phyloP scores from a whole-genome alignment of 164 flowering plant species.

The Paratinospora sagittata region DNA sequence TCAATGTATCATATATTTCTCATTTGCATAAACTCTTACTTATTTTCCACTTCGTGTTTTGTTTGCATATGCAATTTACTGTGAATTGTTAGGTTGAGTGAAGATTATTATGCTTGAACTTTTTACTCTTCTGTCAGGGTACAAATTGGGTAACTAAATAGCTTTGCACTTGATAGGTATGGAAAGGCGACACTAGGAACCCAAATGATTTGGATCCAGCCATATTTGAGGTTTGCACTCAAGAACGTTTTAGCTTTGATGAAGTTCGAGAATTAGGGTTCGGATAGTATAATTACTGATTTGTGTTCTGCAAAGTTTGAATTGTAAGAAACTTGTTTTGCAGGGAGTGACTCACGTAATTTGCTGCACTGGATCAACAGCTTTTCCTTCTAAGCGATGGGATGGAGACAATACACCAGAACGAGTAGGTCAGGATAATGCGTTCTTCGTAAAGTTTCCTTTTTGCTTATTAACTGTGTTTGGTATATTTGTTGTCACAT shows the following conservation, averaged over 20 bases:
- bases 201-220: conserved; percentile 60
- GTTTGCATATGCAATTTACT: neutral
- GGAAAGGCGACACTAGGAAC: conserved; percentile 78
- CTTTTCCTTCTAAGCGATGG: conserved; percentile 94
- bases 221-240: conserved; percentile 66
- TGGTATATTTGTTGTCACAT: neutral
- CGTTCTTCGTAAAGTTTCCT: conserved; percentile 2
- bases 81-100: neutral
- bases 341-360: conserved; percentile 96
- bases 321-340: conserved; percentile 15
- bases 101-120: neutral
- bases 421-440: conserved; percentile 70
- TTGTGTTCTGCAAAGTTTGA: neutral
- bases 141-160: neutral
- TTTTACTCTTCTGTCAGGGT: neutral
- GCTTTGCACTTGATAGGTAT: conserved; percentile 39
- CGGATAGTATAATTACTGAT: neutral
- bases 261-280: neutral
- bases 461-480: neutral
- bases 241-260: conserved; percentile 12
- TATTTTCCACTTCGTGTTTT: neutral
- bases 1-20: neutral
- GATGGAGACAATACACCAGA: conserved; percentile 92
- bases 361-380: conserved; percentile 95
- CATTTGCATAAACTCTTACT: neutral